Conservation (phyloP, 2,329 filamentous ascomycete genomes). For the Metarhizium guizhouense region DNA sequence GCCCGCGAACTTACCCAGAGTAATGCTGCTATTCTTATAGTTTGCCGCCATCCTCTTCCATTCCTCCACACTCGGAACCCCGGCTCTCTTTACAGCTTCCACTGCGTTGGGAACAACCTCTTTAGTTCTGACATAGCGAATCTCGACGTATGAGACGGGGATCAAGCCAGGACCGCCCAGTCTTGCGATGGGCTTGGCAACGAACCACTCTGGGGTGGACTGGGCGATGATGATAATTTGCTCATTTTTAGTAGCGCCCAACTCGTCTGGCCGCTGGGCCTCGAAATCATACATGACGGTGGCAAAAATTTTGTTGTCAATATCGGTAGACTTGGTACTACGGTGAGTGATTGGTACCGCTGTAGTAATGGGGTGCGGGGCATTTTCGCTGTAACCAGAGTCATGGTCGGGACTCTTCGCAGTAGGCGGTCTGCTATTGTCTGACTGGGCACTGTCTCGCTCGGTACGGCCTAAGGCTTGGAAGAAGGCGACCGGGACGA, state of each 20-base stretch:
- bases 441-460: conserved; percentile 71
- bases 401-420: conserved; percentile 69
- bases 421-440: conserved; percentile 39
- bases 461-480: conserved; percentile 87
- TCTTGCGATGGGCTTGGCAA: conserved; percentile 95
- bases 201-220: conserved; percentile 98
- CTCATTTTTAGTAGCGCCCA: conserved; percentile 91
- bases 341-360: conserved; percentile 24
- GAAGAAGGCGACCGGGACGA: conserved; percentile 92
- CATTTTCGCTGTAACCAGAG: conserved; percentile 60
- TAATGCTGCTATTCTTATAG: conserved; percentile 98
- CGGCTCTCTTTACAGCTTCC: conserved; percentile 78
- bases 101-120: conserved; percentile 72
- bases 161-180: conserved; percentile 94
- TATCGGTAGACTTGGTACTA: conserved; percentile 42
- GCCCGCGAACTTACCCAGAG: conserved; percentile 72
- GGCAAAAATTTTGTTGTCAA: conserved; percentile 87
- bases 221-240: conserved; percentile 98
- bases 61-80: conserved; percentile 90
- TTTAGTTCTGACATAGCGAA: conserved; percentile 86
- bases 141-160: conserved; percentile 93
- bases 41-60: conserved; percentile 99
- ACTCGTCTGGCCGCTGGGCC: conserved; percentile 88
- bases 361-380: conserved; percentile 17
- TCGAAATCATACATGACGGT: conserved; percentile 96